Base-by-base conservation (phyloP, 306 rosid species). In the Dalbergia cultrata region DNA sequence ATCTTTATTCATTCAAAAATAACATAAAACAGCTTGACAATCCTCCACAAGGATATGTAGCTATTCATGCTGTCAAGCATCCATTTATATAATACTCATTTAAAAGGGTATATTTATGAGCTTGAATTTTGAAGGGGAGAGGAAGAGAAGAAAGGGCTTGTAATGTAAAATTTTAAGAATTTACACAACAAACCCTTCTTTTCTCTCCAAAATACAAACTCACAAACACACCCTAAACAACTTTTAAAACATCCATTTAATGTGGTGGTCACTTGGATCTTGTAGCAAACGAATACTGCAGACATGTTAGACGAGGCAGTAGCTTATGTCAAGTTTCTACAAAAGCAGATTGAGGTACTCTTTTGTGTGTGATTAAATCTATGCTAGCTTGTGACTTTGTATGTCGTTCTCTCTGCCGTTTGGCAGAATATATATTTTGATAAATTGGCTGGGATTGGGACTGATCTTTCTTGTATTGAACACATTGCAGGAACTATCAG, bases 271-370 rank as follows among this genome's bases (percentile, higher is more conserved):
- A 61, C 67, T 45, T 83, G 79, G 57, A 61, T 64, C 47, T 83
- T 86, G 92, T 90, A 94, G 98, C 98, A 94, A 89, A 94, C 97
- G 69, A 94, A 94, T 72, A 94, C 98, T 3, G 97, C 98, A 4
- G 97, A 92, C 50, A 94, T 94, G 97, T 81, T 94, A 78, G 95
- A 92, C 5, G 98, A 94, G 83, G 97, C 97, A 9, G 97, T 92
- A 45, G 97, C 89, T 72, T 94, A 94, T 79, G 98, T 92, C 77
- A 94, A 94, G 80, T 72, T 72, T 84, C 97, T 94, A 33, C 97
- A 92, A 85, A 89, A 85, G 80, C 97, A 94, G 83, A 94, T 94
- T 76, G 88, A 92, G 98, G 97, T 94, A 90, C 68, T 57, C n/a
- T 62, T 14, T 31, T 21, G 26, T 80, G 74, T 18, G 43, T 49